A percentile compares a stretch with the other conserved stretches of the same genome.
Evolutionary conservation across 495 filamentous ascomycete species (phyloP).

Genomic region (Aspergillus biplanus): DNA sequence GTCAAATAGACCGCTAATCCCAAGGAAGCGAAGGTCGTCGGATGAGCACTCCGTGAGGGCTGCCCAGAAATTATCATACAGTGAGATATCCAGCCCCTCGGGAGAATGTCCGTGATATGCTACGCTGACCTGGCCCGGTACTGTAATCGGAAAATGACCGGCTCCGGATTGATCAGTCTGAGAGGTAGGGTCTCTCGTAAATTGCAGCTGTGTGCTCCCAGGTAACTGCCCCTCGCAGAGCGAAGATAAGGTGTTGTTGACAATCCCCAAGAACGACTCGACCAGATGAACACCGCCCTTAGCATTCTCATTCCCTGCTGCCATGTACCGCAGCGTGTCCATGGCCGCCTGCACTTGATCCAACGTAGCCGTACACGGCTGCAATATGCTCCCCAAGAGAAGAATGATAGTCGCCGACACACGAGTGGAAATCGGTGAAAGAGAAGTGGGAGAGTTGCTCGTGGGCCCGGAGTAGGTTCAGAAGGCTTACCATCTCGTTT

Average conservation of each 20-base stretch:
- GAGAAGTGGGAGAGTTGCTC: conserved; percentile 29
- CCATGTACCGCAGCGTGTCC: conserved; percentile 29
- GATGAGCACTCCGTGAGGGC: too few species aligned
- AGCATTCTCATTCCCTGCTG: conserved; percentile 30
- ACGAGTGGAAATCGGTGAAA: conserved; percentile 38
- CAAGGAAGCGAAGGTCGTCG: too few species aligned
- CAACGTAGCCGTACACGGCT: conserved; percentile 29
- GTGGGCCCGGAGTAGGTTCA: conserved; percentile 20
- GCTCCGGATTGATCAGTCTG: too few species aligned
- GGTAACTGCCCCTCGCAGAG: conserved; percentile 13
- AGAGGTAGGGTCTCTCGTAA: too few species aligned
- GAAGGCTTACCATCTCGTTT: conserved; percentile 18
- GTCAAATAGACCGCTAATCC: too few species aligned
- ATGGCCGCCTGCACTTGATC: conserved; percentile 26
- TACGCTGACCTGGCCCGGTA: too few species aligned
- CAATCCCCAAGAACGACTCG: conserved; percentile 29
- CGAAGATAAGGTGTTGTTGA: conserved; percentile 25
- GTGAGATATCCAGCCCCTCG: too few species aligned
- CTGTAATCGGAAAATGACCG: too few species aligned
- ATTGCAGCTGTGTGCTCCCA: too few species aligned
- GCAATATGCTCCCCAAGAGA: conserved; percentile 29
- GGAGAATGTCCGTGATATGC: too few species aligned
- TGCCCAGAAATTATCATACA: too few species aligned
- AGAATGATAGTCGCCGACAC: conserved; percentile 37
- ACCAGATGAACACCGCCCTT: conserved; percentile 33